phyloP scores from a whole-genome alignment of 2,329 filamentous ascomycete genomes.

The Fusarium xylarioides region DNA sequence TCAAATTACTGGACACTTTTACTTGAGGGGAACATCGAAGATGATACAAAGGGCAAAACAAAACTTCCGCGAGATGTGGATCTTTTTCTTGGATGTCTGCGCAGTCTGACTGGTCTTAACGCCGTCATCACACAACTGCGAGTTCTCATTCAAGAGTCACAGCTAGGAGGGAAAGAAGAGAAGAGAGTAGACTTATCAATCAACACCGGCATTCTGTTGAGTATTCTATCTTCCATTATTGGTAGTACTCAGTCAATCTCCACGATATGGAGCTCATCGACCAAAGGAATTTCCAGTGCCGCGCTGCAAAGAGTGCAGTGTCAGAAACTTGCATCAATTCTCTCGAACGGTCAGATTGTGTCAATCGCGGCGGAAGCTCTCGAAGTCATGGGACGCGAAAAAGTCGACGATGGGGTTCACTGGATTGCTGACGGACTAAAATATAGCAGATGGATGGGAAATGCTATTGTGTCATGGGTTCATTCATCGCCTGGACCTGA shows the following conservation, averaged over 20 bases:
- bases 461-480: slow-evolving; percentile 64
- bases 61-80: slow-evolving; percentile 50
- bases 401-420: slow-evolving; percentile 29
- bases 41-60: background rate
- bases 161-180: slow-evolving; percentile 47
- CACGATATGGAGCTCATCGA: slow-evolving; percentile 51
- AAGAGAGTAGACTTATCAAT: slow-evolving; percentile 55
- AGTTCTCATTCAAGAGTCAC: slow-evolving; percentile 64
- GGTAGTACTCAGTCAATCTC: slow-evolving; percentile 48
- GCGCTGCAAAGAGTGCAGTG: slow-evolving; percentile 45
- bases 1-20: slow-evolving; percentile 84
- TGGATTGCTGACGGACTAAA: slow-evolving; percentile 73
- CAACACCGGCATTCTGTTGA: slow-evolving; percentile 55
- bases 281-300: slow-evolving; percentile 30
- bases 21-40: slow-evolving; percentile 52
- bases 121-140: slow-evolving; percentile 77
- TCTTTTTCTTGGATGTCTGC: slow-evolving; percentile 71
- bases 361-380: slow-evolving; percentile 66
- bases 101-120: slow-evolving; percentile 79
- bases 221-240: slow-evolving; percentile 56
- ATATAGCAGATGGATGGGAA: slow-evolving; percentile 78
- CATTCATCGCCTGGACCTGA: slow-evolving; percentile 46
- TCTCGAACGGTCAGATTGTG: slow-evolving; percentile 60
- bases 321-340: slow-evolving; percentile 52
- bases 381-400: slow-evolving; percentile 53